Conservation (phyloP, 129 eudicot species). For the sunflower (Helianthus annuus) region HanXRQr2.0-SUNRISE NC_035436.2:137824003-137824502, state of each 20-base stretch:
- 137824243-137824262: slow-evolving; percentile 37
- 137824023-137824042: slow-evolving; percentile 15
- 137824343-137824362: neutral
- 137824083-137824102: slow-evolving; percentile 5
- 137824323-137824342: neutral
- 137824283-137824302: slow-evolving; percentile 4
- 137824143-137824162: slow-evolving; percentile 7
- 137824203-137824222: slow-evolving; percentile 64
- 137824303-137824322: slow-evolving; percentile 14
- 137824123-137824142: slow-evolving; percentile 15
- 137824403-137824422: neutral
- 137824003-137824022: neutral
- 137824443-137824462: too few species aligned
- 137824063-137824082: slow-evolving; percentile 16
- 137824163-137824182: slow-evolving; percentile 43
- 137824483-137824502: too few species aligned
- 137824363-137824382: neutral
- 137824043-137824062: slow-evolving; percentile 1
- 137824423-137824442: neutral
- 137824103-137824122: slow-evolving; percentile 17
- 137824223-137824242: slow-evolving; percentile 59
- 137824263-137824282: slow-evolving; percentile 27
- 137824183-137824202: slow-evolving; percentile 98
- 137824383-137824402: neutral
- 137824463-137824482: too few species aligned